phyloP scores from a whole-genome alignment of 306 rosid species.

The Ceratonia siliqua region DNA sequence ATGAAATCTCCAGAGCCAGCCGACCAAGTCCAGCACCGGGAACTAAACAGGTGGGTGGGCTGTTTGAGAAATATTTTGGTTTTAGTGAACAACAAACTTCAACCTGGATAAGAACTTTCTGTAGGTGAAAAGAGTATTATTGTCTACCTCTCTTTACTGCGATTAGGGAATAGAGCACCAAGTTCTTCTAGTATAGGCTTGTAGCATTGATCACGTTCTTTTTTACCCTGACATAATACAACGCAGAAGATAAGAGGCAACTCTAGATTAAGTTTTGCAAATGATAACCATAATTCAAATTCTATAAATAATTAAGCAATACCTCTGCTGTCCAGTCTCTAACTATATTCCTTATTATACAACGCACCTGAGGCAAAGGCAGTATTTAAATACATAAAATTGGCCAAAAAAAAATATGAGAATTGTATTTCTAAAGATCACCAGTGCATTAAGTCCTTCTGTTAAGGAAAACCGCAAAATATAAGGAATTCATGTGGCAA shows the following conservation, averaged over 20 bases:
- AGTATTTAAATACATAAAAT: not conserved
- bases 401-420: constrained; percentile 14
- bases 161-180: constrained; percentile 65
- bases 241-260: not conserved
- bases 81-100: constrained; percentile 37
- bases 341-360: constrained; percentile 83
- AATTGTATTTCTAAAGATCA: not conserved
- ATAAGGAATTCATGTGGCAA: not conserved
- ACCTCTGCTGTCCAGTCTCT: constrained; percentile 99
- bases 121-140: constrained; percentile 1
- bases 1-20: constrained; percentile 90
- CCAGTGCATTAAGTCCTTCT: constrained; percentile 13
- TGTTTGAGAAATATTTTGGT: constrained; percentile 45
- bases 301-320: constrained; percentile 24
- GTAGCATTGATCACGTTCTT: constrained; percentile 96
- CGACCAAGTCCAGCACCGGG: constrained; percentile 99
- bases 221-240: constrained; percentile 69
- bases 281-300: constrained; percentile 10
- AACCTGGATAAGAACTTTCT: constrained; percentile 19
- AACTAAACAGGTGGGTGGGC: constrained; percentile 97
- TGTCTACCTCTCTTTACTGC: constrained; percentile 59
- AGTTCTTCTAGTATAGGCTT: constrained; percentile 93
- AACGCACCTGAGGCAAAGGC: constrained; percentile 69
- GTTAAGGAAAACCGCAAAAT: not conserved
- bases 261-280: not conserved